These are phyloP conservation scores for Mycena latifolia DNA, from an alignment of 768 basidiomycete species.

Conservation along the genomic window DNA sequence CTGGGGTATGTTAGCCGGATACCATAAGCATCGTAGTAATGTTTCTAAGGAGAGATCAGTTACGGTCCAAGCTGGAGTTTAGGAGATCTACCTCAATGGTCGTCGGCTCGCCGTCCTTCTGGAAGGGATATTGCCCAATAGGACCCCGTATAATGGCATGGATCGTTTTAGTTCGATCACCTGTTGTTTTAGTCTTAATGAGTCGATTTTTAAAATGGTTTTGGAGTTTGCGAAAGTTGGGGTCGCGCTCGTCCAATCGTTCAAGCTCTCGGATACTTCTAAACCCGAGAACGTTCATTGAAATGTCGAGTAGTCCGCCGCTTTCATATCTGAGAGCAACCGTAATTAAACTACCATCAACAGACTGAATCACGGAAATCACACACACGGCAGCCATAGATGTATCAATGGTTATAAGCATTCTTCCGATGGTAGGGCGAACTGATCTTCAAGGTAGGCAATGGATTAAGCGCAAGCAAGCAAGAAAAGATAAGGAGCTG, in stretches of 20 bases:
- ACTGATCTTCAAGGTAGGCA: conserved; percentile 51
- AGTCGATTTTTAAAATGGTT: conserved; percentile 53
- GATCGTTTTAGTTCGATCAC: conserved; percentile 49
- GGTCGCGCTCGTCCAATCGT: conserved; percentile 32
- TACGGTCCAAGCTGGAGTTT: background rate
- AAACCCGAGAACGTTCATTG: conserved; percentile 43
- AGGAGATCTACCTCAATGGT: conserved; percentile 54
- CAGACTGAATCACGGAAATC: conserved; percentile 3
- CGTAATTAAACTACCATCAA: background rate
- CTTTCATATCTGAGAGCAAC: conserved; percentile 42
- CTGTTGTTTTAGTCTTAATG: conserved; percentile 45
- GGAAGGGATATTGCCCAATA: conserved; percentile 53
- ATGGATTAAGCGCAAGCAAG: background rate
- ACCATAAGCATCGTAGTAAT: conserved; percentile 52
- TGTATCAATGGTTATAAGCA: conserved; percentile 62
- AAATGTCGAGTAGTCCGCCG: conserved; percentile 48
- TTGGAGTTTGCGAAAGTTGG: conserved; percentile 46
- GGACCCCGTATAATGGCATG: conserved; percentile 50
- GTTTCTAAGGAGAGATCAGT: conserved; percentile 48
- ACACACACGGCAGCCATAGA: conserved; percentile 60
- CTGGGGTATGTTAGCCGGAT: conserved; percentile 47
- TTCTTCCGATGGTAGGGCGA: conserved; percentile 53
- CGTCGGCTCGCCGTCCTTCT: conserved; percentile 47
- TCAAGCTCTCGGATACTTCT: conserved; percentile 46
- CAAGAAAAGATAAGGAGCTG: conserved; percentile 27